phyloP scores from a whole-genome alignment of 2,329 filamentous ascomycete species.

The Aspergillus ibericus region DNA sequence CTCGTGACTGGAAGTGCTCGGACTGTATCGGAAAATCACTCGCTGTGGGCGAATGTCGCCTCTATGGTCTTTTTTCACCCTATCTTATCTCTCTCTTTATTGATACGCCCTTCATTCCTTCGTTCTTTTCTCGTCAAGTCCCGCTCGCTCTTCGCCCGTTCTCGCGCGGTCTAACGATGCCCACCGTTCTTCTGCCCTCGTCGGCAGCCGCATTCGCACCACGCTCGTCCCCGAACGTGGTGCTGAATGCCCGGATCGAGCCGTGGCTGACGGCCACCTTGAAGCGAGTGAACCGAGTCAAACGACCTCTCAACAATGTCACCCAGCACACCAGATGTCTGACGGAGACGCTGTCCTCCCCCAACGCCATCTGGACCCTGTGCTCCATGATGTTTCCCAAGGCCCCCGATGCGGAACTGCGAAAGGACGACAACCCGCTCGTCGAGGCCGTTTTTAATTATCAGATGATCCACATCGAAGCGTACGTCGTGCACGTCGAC shows the following conservation, averaged over 20 bases:
- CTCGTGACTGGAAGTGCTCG: conserved; percentile 14
- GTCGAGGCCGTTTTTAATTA: conserved; percentile 90
- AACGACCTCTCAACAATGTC: conserved; percentile 95
- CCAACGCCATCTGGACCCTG: conserved; percentile 91
- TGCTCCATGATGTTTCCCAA: conserved; percentile 92
- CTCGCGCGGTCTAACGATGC: conserved; percentile 69
- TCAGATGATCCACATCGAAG: conserved; percentile 88
- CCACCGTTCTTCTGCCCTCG: conserved; percentile 86
- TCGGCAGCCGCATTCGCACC: conserved; percentile 96
- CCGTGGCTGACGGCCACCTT: conserved; percentile 95
- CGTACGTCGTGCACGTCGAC: conserved; percentile 98
- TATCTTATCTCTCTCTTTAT: conserved; percentile 45
- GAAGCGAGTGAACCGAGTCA: conserved; percentile 94
- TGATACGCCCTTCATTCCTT: conserved; percentile 34
- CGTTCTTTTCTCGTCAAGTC: conserved; percentile 43
- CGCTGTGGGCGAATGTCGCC: conserved; percentile 42
- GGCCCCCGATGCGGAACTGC: conserved; percentile 79
- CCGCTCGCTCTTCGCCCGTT: conserved; percentile 45
- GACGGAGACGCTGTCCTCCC: conserved; percentile 86
- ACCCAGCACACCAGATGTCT: conserved; percentile 94
- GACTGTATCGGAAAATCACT: conserved; percentile 11
- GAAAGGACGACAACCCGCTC: conserved; percentile 76
- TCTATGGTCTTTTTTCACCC: conserved; percentile 45
- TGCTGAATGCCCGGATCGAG: conserved; percentile 87
- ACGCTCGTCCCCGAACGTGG: conserved; percentile 89